These are phyloP conservation scores for Syzygium jambos DNA, from an alignment of 345 rosid genomes.

Conservation along the genomic window DNA sequence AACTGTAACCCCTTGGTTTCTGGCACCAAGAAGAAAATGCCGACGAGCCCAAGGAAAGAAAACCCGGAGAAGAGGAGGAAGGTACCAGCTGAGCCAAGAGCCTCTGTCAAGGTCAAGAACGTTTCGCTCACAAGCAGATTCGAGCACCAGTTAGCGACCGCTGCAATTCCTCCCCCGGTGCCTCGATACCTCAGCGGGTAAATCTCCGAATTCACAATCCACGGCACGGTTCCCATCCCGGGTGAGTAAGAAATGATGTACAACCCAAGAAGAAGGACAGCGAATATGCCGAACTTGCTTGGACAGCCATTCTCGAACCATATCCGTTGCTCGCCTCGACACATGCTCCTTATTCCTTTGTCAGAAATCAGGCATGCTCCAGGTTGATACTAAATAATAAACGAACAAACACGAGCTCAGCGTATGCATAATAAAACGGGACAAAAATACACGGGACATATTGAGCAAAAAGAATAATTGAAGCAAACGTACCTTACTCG, in stretches of 20 bases:
- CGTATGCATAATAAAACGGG: neutral
- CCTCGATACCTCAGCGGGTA: slow-evolving; percentile 83
- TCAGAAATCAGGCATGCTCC: slow-evolving; percentile 58
- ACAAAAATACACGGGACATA: neutral
- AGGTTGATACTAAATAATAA: slow-evolving; percentile 46
- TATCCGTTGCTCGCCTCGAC: slow-evolving; percentile 24
- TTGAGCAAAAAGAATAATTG: neutral
- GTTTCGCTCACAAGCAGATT: slow-evolving; percentile 63
- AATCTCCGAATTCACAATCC: slow-evolving; percentile 95
- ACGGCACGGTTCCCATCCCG: slow-evolving; percentile 84
- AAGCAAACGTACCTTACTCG: slow-evolving; percentile 19
- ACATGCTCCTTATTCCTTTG: slow-evolving; percentile 14
- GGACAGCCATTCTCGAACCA: slow-evolving; percentile 72
- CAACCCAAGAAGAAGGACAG: slow-evolving; percentile 51
- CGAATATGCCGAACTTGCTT: slow-evolving; percentile 62
- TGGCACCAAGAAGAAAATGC: slow-evolving; percentile 62
- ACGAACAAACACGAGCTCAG: neutral
- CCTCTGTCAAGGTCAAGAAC: slow-evolving; percentile 46
- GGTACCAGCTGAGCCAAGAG: slow-evolving; percentile 47
- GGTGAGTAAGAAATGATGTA: slow-evolving; percentile 71
- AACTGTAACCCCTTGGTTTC: slow-evolving; percentile 79
- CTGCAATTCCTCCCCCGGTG: slow-evolving; percentile 77
- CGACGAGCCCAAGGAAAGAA: slow-evolving; percentile 28
- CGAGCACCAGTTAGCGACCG: slow-evolving; percentile 70
- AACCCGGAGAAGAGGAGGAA: slow-evolving; percentile 62